Percentiles rank a stretch among this genome's conserved stretches.
Evolutionary conservation across 75 land plant species (phyloP).

Genomic region (Cupressus sempervirens): DNA sequence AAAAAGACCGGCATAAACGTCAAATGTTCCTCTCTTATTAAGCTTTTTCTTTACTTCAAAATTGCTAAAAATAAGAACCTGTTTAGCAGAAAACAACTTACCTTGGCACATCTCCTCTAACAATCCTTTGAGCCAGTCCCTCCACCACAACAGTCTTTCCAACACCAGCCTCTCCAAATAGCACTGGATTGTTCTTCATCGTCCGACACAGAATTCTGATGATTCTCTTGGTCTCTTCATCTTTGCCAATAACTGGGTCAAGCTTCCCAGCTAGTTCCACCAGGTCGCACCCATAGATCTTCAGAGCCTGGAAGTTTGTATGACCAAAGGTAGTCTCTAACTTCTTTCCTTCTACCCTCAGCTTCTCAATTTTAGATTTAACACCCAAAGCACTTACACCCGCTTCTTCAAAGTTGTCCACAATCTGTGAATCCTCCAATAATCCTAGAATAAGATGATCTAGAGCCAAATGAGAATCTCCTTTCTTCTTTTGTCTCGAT

Average conservation of each 20-base stretch:
- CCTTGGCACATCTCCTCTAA: conserved; percentile 91
- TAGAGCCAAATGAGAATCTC: conserved; percentile 85
- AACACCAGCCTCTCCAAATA: conserved; percentile 97
- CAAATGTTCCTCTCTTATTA: not conserved
- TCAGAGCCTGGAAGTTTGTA: conserved; percentile 82
- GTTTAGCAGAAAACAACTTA: not conserved
- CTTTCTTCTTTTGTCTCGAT: conserved; percentile 67
- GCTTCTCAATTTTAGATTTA: conserved; percentile 76
- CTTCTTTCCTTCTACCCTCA: conserved; percentile 78
- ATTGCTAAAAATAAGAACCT: not conserved
- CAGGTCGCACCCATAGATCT: conserved; percentile 91
- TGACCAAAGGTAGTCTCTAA: conserved; percentile 89
- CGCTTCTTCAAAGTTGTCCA: conserved; percentile 65
- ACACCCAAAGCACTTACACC: conserved; percentile 61
- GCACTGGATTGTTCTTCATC: conserved; percentile 95
- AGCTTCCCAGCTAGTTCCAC: conserved; percentile 95
- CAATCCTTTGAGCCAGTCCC: conserved; percentile 90
- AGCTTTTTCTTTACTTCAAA: not conserved
- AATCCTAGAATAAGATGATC: conserved; percentile 84
- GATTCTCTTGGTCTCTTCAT: conserved; percentile 89
- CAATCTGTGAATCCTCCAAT: conserved; percentile 75
- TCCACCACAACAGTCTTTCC: conserved; percentile 98
- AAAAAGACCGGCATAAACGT: not conserved
- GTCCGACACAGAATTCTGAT: conserved; percentile 80
- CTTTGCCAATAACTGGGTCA: conserved; percentile 95